Evolutionary conservation across 2,329 filamentous ascomycete genomes (phyloP), one percentile per base, ranked within the genome.

Genomic region (Fusarium verrucosum): DNA sequence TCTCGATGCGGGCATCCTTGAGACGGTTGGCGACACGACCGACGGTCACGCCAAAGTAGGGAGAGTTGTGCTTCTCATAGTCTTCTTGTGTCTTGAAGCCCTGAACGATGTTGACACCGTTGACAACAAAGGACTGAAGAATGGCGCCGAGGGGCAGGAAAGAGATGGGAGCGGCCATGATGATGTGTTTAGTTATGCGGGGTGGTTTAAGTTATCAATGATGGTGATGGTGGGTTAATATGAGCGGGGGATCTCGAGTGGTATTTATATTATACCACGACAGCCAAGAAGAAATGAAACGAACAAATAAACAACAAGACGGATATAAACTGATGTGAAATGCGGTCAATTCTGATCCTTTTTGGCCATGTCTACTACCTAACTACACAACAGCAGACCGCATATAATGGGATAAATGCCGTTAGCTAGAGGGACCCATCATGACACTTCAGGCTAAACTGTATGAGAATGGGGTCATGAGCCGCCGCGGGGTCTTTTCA

Each of bases 41-140:
- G 75, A 98, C 97, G 40, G 92, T 98, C 76, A 94, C 94, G 65
- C 95, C 94, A 74, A 97, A 98, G 81, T 88, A 94, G 3, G 92
- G 88, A 11, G 78, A 81, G 79, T 95, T 94, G 82, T 94, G 81
- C 69, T 86, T 79, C 66, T 85, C 85, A 80, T 97, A 97, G 60
- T 89, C 86, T 40, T 90, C 87, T 50, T 90, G 85, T 14, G 84
- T 88, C 17, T 91, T 86, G 80, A 97, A 97, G 50, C 89, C 89
- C 69, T 95, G 91, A 20, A 97, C 94, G 67, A 99, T 95, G 80
- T 97, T 95, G 74, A 86, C 81, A 65, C 87, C 90, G 58, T 85
- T 90, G 69, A 98, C 85, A 43, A 83, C 85, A 81, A 97, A 89
- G 73, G 91, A 86, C 76, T 97, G 89, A 74, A 95, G 89, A 74